Evolutionary conservation across 164 flowering plant genomes (phyloP), one percentile per base, ranked within the genome.

Genomic region (Brasenia schreberi): DNA sequence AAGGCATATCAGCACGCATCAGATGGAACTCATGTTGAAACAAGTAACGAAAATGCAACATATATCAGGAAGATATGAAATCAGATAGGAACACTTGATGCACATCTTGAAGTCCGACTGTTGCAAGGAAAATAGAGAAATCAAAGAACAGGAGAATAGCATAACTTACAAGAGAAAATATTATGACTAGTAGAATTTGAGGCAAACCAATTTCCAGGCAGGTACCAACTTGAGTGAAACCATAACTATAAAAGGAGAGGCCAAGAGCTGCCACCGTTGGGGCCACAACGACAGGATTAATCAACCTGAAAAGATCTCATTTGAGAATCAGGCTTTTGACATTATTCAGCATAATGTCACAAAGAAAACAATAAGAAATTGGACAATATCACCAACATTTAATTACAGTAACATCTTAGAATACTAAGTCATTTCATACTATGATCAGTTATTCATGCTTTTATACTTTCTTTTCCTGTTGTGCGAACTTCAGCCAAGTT

Each of bases 181-280:
- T 65, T 64, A 91, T 78, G 63, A 91, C 93, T 64, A 91, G 68
- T 45, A 94, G 71, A 80, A 94, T 94, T 79, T 94, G 99, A 74
- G 85, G 79, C 5, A 76, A 81, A 61, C 99, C 99, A 76, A 94
- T 94, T 83, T 94, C 99, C 69, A 94, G 81, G 77, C 99, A 94
- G 64, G 80, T 78, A 64, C 99, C 97, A 67, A 91, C 92, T 73
- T 77, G 83, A 45, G 99, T 90, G 69, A 94, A 91, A 65, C 99
- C 99, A 79, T 94, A 91, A 82, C 93, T 87, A 65, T 83, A 94
- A 79, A 94, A 94, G 14, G 99, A 94, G 71, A 94, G 99, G 39
- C 99, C 99, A 72, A 94, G 93, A 65, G 99, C 99, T 68, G 99
- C 96, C 70, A 94, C 71, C 19, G 99, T 94, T 63, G 99, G 97